Evolutionary conservation across 2,329 filamentous ascomycete species (phyloP).

Genomic region (Thielaviopsis euricoi): DNA sequence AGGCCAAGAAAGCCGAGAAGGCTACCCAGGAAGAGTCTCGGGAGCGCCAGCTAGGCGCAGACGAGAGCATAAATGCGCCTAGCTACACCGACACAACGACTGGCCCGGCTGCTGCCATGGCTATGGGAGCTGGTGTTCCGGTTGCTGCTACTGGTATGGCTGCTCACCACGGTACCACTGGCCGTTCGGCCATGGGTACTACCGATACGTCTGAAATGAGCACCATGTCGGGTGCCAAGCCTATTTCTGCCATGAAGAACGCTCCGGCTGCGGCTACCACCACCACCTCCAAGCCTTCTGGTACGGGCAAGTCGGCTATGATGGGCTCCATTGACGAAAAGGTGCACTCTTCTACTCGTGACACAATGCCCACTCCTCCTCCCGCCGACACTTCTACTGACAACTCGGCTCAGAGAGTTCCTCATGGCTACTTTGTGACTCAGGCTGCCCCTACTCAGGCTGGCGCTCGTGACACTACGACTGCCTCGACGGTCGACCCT

Average conservation of each 20-base stretch:
- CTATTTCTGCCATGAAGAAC: background rate
- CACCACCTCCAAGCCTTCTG: background rate
- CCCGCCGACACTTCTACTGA: background rate
- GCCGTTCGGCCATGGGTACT: background rate
- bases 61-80: background rate
- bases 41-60: background rate
- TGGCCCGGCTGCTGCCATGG: background rate
- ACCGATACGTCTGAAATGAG: background rate
- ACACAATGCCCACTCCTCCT: background rate
- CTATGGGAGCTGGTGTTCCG: background rate
- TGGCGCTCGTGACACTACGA: background rate
- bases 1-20: constrained; percentile 48
- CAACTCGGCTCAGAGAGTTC: background rate
- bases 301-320: background rate
- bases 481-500: background rate
- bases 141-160: background rate
- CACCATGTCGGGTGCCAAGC: background rate
- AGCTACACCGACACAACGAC: background rate
- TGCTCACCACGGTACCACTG: background rate
- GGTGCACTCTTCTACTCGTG: background rate
- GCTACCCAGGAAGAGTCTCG: background rate
- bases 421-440: constrained; percentile 4
- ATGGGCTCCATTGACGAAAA: background rate
- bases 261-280: background rate
- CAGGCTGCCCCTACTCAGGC: constrained; percentile 2